These are phyloP conservation scores for Populus deltoides DNA, from an alignment of 345 rosid genomes.

Conservation along the genomic window DNA sequence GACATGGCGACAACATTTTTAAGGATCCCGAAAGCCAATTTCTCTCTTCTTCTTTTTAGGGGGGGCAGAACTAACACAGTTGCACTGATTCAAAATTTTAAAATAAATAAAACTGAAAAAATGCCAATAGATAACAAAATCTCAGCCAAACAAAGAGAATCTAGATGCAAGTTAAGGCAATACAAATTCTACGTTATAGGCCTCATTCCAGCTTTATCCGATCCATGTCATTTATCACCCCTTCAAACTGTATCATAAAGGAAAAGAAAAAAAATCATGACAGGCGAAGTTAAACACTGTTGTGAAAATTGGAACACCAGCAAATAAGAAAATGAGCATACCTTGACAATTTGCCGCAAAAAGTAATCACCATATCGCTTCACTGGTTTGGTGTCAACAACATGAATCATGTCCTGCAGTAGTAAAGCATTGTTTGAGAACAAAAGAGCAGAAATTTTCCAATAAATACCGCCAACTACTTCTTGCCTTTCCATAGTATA, in stretches of 20 bases:
- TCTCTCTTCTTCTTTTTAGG: not conserved
- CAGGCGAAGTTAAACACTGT: not conserved
- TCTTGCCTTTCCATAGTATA: not conserved
- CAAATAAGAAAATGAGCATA: slow-evolving; percentile 8
- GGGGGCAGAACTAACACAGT: not conserved
- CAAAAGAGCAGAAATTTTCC: not conserved
- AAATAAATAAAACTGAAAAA: not conserved
- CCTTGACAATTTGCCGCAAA: slow-evolving; percentile 94
- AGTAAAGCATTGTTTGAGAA: not conserved
- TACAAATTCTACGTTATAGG: not conserved
- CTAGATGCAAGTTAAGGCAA: not conserved
- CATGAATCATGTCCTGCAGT: slow-evolving; percentile 82
- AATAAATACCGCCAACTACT: not conserved
- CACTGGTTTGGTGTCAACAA: slow-evolving; percentile 68
- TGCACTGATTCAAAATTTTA: not conserved
- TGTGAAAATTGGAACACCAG: not conserved
- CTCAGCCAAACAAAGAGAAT: not conserved
- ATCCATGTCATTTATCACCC: slow-evolving; percentile 78
- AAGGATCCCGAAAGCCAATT: not conserved
- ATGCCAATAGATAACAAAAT: slow-evolving; percentile 1
- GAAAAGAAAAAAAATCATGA: not conserved
- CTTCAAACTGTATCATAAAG: slow-evolving; percentile 64
- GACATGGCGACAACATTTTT: not conserved
- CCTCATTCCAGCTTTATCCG: slow-evolving; percentile 68
- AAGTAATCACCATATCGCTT: slow-evolving; percentile 85